phyloP scores from a whole-genome alignment of 169 alveolate species.

The Eimeria acervulina region DNA sequence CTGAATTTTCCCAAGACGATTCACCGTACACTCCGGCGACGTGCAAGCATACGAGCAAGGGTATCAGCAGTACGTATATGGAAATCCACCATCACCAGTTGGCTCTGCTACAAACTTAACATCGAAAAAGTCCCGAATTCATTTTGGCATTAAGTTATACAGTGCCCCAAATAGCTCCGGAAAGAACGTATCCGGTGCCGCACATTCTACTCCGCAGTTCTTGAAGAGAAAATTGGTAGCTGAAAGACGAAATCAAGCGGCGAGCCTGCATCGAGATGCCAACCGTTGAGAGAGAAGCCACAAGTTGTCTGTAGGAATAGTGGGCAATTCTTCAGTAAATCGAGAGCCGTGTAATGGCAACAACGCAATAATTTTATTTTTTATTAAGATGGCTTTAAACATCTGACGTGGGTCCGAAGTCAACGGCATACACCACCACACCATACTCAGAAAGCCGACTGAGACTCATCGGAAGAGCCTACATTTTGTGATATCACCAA shows the following conservation, averaged over 20 bases:
- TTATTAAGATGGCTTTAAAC: too few species aligned
- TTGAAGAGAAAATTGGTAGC: too few species aligned
- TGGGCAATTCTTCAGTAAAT: too few species aligned
- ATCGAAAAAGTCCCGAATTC: background rate
- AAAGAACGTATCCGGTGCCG: too few species aligned
- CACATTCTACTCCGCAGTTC: too few species aligned
- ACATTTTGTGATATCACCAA: background rate
- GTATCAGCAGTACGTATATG: background rate
- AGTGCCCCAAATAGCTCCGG: too few species aligned
- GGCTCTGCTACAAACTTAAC: background rate
- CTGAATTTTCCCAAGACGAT: background rate
- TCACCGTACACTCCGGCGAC: background rate
- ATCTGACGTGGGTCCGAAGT: background rate
- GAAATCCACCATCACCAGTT: background rate
- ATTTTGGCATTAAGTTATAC: background rate
- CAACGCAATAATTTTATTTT: too few species aligned
- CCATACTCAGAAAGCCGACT: background rate
- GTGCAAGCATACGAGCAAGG: background rate
- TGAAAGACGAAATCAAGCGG: too few species aligned
- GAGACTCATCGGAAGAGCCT: background rate
- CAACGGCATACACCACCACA: background rate
- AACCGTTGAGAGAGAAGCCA: too few species aligned
- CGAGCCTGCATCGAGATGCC: too few species aligned
- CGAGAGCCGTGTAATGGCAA: too few species aligned
- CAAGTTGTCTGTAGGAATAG: too few species aligned